Conservation (phyloP, 2,329 filamentous ascomycete species). For the Talaromyces marneffei region DNA sequence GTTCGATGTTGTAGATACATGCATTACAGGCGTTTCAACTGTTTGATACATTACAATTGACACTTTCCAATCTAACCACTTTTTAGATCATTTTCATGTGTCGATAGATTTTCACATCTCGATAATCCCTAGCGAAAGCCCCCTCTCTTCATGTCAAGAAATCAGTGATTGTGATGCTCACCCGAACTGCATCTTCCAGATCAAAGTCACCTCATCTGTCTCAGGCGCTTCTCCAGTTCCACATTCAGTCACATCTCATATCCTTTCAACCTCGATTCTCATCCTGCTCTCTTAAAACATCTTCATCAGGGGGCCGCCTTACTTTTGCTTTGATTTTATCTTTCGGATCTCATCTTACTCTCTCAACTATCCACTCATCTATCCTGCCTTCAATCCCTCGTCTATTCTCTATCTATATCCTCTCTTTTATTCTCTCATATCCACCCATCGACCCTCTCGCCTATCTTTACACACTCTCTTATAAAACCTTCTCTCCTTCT, state of each 20-base stretch:
- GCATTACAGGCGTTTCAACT: constrained; percentile 16
- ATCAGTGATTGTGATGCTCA: not conserved
- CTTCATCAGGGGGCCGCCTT: not conserved
- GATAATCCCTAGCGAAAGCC: not conserved
- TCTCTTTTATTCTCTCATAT: not conserved
- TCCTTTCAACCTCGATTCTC: constrained; percentile 14
- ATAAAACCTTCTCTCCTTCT: not conserved
- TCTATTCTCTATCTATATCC: not conserved
- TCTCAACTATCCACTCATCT: not conserved
- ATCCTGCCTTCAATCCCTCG: not conserved
- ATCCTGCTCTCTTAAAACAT: not conserved
- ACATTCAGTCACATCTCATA: not conserved
- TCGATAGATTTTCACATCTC: not conserved
- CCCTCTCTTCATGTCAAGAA: not conserved
- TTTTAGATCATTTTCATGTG: not conserved
- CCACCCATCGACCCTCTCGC: not conserved
- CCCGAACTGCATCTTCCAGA: not conserved
- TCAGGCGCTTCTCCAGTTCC: not conserved
- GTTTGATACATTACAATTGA: constrained; percentile 11
- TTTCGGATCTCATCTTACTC: not conserved
- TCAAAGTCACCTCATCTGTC: not conserved
- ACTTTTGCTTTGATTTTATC: not conserved
- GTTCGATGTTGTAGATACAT: constrained; percentile 16
- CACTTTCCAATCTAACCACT: constrained; percentile 1
- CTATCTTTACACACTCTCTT: not conserved